Percentiles rank a stretch among this genome's conserved stretches.
Conservation (phyloP, 495 filamentous ascomycete genomes). For the Daldinia bambusicola region DNA sequence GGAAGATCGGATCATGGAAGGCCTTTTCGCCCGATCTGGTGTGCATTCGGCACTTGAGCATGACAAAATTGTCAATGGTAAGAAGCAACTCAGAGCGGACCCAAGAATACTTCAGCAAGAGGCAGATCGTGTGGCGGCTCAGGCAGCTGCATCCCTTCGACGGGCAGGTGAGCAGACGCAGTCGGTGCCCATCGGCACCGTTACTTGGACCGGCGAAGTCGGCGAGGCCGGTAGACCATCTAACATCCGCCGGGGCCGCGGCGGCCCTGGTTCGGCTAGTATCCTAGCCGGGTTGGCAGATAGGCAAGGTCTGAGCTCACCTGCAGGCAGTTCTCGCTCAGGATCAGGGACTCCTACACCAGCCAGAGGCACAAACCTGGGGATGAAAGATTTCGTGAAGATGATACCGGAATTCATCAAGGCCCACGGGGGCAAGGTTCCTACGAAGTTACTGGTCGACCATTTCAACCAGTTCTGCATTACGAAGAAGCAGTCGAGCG, state of each 20-base stretch:
- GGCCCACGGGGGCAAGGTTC: slow-evolving; percentile 74
- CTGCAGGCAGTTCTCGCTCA: slow-evolving; percentile 50
- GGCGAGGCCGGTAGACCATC: slow-evolving; percentile 73
- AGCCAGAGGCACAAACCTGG: slow-evolving; percentile 42
- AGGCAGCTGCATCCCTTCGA: slow-evolving; percentile 78
- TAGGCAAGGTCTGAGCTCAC: slow-evolving; percentile 58
- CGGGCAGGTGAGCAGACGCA: slow-evolving; percentile 76
- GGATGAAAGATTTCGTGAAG: slow-evolving; percentile 69
- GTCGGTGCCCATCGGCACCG: slow-evolving; percentile 78
- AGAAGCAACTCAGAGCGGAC: slow-evolving; percentile 71
- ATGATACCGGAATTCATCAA: slow-evolving; percentile 80
- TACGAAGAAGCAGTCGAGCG: slow-evolving; percentile 51
- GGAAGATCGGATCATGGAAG: slow-evolving; percentile 80
- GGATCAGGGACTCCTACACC: slow-evolving; percentile 21
- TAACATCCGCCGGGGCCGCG: slow-evolving; percentile 51
- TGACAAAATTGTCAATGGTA: slow-evolving; percentile 80
- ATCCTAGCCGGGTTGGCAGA: slow-evolving; percentile 70
- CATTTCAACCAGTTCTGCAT: slow-evolving; percentile 71
- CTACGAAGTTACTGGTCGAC: slow-evolving; percentile 80
- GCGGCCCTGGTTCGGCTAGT: slow-evolving; percentile 62
- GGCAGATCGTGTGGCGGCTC: slow-evolving; percentile 78
- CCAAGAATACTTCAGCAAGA: slow-evolving; percentile 80
- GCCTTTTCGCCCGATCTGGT: slow-evolving; percentile 84
- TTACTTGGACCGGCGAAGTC: slow-evolving; percentile 91
- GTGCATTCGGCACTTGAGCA: slow-evolving; percentile 89